These are phyloP conservation scores for Boletus reticulatus DNA, from an alignment of 768 basidiomycete species.

Conservation along the genomic window DNA sequence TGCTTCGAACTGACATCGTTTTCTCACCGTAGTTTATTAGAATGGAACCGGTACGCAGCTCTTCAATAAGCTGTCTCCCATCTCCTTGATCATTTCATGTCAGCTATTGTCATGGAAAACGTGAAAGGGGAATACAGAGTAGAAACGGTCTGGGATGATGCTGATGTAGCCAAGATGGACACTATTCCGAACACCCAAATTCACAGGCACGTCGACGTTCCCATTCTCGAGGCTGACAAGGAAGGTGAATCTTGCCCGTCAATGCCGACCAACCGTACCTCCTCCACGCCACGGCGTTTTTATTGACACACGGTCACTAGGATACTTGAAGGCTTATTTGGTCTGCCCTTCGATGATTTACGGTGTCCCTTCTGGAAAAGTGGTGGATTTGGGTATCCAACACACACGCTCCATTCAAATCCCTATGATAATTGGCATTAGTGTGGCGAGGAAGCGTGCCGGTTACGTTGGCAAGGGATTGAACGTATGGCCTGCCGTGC, in stretches of 20 bases:
- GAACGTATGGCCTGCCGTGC: slow-evolving; percentile 61
- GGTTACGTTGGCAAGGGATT: slow-evolving; percentile 59
- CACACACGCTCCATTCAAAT: slow-evolving; percentile 57
- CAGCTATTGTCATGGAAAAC: slow-evolving; percentile 44
- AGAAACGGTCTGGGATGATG: slow-evolving; percentile 48
- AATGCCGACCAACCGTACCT: no score
- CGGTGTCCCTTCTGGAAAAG: slow-evolving; percentile 46
- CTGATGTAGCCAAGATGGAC: slow-evolving; percentile 45
- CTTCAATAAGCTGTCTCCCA: background rate
- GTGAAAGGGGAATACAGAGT: slow-evolving; percentile 38
- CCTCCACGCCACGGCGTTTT: background rate
- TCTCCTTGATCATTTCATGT: background rate
- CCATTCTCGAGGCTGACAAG: slow-evolving; percentile 45
- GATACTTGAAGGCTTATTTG: slow-evolving; percentile 36
- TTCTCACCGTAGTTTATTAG: slow-evolving; percentile 25
- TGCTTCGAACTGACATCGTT: background rate
- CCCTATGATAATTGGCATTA: slow-evolving; percentile 43
- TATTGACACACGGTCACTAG: slow-evolving; percentile 5
- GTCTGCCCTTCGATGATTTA: slow-evolving; percentile 59
- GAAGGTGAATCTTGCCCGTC: slow-evolving; percentile 34
- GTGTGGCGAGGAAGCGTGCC: slow-evolving; percentile 50
- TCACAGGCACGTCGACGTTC: slow-evolving; percentile 53
- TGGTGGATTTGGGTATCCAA: slow-evolving; percentile 45
- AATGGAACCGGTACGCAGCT: slow-evolving; percentile 47
- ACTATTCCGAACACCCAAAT: slow-evolving; percentile 41